Percentiles rank a stretch among this genome's conserved stretches.
phyloP scores from a whole-genome alignment of 345 rosid genomes.

The Bruguiera parviflora region DNA sequence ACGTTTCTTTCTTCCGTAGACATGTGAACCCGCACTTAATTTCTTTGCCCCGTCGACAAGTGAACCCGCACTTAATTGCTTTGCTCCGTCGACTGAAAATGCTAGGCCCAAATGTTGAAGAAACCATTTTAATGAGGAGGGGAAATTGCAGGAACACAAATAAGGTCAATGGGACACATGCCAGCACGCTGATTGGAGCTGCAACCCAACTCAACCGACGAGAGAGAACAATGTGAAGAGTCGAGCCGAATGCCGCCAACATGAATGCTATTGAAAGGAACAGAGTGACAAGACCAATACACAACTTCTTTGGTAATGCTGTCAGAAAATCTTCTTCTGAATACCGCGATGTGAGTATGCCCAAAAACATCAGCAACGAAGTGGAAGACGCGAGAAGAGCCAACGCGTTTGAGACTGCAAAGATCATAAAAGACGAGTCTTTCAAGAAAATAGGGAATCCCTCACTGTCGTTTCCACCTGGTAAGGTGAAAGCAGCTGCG shows the following conservation, averaged over 20 bases:
- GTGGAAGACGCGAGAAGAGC: neutral
- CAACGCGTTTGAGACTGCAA: neutral
- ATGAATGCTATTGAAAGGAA: too few species aligned
- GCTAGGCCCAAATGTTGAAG: neutral
- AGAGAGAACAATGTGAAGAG: neutral
- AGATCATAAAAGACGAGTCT: neutral
- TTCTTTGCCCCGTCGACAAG: too few species aligned
- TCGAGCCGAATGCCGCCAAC: too few species aligned
- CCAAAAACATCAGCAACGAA: conserved; percentile 3
- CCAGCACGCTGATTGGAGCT: neutral
- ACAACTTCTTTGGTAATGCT: neutral
- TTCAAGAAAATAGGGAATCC: neutral
- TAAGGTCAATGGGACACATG: neutral
- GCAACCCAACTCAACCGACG: conserved; percentile 1
- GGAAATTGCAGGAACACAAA: conserved; percentile 1
- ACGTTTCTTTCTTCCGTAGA: too few species aligned
- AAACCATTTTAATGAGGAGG: neutral
- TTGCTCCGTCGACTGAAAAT: neutral
- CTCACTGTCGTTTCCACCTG: neutral
- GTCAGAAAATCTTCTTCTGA: conserved; percentile 2
- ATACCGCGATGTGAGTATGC: neutral
- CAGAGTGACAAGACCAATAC: neutral
- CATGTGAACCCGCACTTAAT: too few species aligned
- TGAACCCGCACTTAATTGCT: neutral
- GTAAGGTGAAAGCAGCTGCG: neutral